Base-by-base conservation (phyloP, 2,329 filamentous ascomycete species). In the Fusarium phyllophilum region DNA sequence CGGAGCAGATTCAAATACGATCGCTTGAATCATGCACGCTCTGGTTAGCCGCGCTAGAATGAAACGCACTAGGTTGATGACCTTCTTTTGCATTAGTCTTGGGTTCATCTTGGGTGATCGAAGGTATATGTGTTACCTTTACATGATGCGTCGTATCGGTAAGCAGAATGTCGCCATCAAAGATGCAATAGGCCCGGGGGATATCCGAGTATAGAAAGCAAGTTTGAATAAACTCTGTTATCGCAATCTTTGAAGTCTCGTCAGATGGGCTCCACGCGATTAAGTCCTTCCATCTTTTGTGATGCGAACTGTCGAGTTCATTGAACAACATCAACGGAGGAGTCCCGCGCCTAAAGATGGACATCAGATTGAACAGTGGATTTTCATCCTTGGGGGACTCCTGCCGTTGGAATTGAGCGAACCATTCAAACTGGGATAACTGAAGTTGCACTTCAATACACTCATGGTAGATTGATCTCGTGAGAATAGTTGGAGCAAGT, bases 291-390 rank as follows among this genome's bases (percentile, higher is more conserved):
- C 42, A 45, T 13, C 1, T 26, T 6, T 26, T 5, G 42, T 9
- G 42, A 26, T 26, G 0, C 1, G 42, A 45, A 20, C 8, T 20
- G 17, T 45, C 42, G 5, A 45, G 11, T 9, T 45, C 0, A 26
- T 45, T 1, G 24, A 45, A 26, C 0, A 26, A 0, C 42, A 45
- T 45, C 24, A 45, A 20, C 11, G 26, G 0, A 0, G 24, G 42
- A 0, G 0, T 45, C 11, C 42, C 42, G 0, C 3, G 7, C 7
- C 8, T 45, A 26, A 45, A 26, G 1, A 26, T 3, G 0, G 24
- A 4, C 3, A 45, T 45, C 0, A 45, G 24, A 20, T 10, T 4
- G 11, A 2, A 45, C 17, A 45, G 24, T 26, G 24, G 42, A 45
- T 5, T 45, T 5, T 26, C 24, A 13, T 45, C 12, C 8, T 14